Conservation (phyloP, 2,329 filamentous ascomycete species). For the Aspergillus sp. region DNA sequence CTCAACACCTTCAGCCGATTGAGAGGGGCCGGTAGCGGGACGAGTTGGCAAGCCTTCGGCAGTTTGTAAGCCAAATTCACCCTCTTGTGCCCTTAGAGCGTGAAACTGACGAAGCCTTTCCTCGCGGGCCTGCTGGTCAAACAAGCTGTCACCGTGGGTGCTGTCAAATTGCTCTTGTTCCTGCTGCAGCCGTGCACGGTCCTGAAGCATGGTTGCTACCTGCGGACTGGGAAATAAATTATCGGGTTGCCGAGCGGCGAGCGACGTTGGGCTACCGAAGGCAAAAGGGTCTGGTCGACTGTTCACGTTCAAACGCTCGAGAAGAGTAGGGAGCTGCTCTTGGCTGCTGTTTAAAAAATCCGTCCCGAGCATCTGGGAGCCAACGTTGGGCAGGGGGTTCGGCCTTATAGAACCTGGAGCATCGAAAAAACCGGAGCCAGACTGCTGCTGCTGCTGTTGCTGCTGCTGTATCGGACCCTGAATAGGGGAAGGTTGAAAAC, state of each 20-base stretch:
- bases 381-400: constrained; percentile 39
- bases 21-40: constrained; percentile 33
- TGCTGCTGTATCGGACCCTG: constrained; percentile 58
- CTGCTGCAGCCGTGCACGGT: constrained; percentile 60
- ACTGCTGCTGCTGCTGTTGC: constrained; percentile 49
- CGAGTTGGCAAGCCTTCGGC: constrained; percentile 44
- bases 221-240: constrained; percentile 55
- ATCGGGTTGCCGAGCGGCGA: constrained; percentile 46
- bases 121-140: constrained; percentile 53
- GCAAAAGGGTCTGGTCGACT: constrained; percentile 50
- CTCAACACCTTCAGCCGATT: constrained; percentile 26
- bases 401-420: constrained; percentile 42
- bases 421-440: constrained; percentile 71
- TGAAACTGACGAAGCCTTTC: constrained; percentile 84
- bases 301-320: constrained; percentile 65
- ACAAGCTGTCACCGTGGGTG: constrained; percentile 43
- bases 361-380: constrained; percentile 45
- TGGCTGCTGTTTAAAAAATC: constrained; percentile 61
- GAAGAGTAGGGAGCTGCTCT: constrained; percentile 66
- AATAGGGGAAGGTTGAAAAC: constrained; percentile 62
- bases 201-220: constrained; percentile 60
- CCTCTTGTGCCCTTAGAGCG: constrained; percentile 70
- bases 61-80: constrained; percentile 46
- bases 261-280: constrained; percentile 49
- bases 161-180: constrained; percentile 59